Conservation (phyloP, 2,329 filamentous ascomycete genomes). For the Aspergillus sp. region DNA sequence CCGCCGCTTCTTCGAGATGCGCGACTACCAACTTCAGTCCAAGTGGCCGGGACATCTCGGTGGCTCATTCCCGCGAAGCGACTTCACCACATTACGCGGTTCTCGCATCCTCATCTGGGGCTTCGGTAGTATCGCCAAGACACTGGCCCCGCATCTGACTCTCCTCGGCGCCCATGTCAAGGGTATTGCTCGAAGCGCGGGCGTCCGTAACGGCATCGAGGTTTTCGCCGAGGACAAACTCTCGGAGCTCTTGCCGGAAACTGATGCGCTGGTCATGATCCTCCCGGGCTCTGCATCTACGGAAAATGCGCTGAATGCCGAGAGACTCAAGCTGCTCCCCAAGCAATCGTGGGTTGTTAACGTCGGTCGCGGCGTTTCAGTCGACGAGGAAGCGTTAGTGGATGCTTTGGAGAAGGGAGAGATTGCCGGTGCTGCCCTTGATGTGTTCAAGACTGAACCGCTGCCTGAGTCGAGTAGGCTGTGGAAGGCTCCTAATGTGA, state of each 20-base stretch:
- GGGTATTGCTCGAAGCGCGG: neutral
- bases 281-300: neutral
- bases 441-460: neutral
- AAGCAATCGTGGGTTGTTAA: neutral
- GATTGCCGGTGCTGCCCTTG: neutral
- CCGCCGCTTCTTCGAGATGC: constrained; percentile 1
- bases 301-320: neutral
- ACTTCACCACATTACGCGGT: neutral
- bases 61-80: neutral
- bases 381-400: neutral
- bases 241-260: neutral
- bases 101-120: neutral
- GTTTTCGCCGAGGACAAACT: neutral
- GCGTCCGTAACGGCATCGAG: neutral
- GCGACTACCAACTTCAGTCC: neutral
- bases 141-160: neutral
- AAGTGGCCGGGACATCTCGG: neutral
- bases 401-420: neutral
- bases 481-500: neutral
- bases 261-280: neutral
- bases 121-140: neutral
- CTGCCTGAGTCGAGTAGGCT: neutral
- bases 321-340: neutral
- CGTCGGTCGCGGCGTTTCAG: neutral
- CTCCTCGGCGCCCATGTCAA: neutral